These are phyloP conservation scores for Pichia norvegensis DNA, from an alignment of 1,139 yeast genomes.

Conservation along the genomic window DNA sequence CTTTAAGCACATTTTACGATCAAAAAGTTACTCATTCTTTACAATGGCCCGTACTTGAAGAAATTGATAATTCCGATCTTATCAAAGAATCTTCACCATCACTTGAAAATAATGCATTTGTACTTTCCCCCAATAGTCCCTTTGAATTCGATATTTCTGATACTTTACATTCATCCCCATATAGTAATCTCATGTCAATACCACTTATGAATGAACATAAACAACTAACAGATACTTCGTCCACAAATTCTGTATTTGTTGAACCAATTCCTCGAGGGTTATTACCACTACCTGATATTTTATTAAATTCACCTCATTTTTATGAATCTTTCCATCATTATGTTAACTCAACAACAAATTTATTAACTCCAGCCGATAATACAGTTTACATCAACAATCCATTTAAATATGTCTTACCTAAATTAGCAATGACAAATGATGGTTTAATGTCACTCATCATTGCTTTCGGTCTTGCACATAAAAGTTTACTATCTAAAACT, in stretches of 20 bases:
- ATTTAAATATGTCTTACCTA: constrained; percentile 56
- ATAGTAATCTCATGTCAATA: constrained; percentile 12
- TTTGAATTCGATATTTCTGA: background rate
- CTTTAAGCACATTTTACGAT: constrained; percentile 10
- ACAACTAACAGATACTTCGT: background rate
- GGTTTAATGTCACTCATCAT: constrained; percentile 53
- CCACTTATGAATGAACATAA: constrained; percentile 15
- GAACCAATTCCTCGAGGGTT: constrained; percentile 42
- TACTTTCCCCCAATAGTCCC: background rate
- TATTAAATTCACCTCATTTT: constrained; percentile 52
- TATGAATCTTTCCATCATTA: constrained; percentile 57
- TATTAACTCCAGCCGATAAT: constrained; percentile 64
- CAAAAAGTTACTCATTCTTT: constrained; percentile 9
- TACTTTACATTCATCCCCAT: background rate
- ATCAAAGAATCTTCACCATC: background rate
- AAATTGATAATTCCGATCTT: constrained; percentile 5
- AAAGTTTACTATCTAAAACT: constrained; percentile 31
- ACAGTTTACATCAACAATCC: constrained; percentile 54
- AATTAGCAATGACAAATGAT: constrained; percentile 57
- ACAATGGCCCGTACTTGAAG: constrained; percentile 16
- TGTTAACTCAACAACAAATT: constrained; percentile 52
- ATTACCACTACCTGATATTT: constrained; percentile 49
- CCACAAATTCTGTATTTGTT: constrained; percentile 14
- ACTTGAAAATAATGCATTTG: background rate
- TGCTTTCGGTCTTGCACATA: constrained; percentile 60